These are phyloP conservation scores for Collybia mongolica DNA, from an alignment of 768 basidiomycete genomes.

Conservation along the genomic window DNA sequence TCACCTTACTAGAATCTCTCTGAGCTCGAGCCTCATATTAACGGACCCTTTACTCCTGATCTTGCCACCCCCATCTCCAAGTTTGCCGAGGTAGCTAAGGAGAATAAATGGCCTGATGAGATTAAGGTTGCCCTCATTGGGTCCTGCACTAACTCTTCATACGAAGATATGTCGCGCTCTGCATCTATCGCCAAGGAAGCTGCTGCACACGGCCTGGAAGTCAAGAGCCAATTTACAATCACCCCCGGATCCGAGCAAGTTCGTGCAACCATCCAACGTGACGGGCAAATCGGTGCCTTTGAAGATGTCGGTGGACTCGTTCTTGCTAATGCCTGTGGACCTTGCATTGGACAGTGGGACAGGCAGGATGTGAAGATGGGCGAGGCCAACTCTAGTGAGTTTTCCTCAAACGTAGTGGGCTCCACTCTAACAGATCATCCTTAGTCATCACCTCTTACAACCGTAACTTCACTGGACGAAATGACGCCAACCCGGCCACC, in stretches of 20 bases:
- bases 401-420: background rate
- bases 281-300: slow-evolving; percentile 88
- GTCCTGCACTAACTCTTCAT: slow-evolving; percentile 99
- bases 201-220: slow-evolving; percentile 76
- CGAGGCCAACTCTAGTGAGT: slow-evolving; percentile 90
- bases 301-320: slow-evolving; percentile 90
- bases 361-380: slow-evolving; percentile 96
- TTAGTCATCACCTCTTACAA: slow-evolving; percentile 98
- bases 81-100: slow-evolving; percentile 87
- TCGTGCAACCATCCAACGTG: slow-evolving; percentile 95
- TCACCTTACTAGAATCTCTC: slow-evolving; percentile 71
- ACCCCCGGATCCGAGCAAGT: slow-evolving; percentile 99
- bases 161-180: slow-evolving; percentile 99
- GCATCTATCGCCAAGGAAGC: slow-evolving; percentile 94
- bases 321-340: slow-evolving; percentile 97
- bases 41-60: slow-evolving; percentile 99
- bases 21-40: slow-evolving; percentile 98
- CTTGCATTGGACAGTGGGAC: slow-evolving; percentile 99
- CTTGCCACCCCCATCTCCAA: slow-evolving; percentile 97
- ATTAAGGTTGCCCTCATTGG: slow-evolving; percentile 98
- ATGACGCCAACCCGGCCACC: slow-evolving; percentile 98
- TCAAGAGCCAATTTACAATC: slow-evolving; percentile 95
- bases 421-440: slow-evolving; percentile 9
- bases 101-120: slow-evolving; percentile 96
- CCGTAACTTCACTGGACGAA: slow-evolving; percentile 99